Evolutionary conservation across 805 yeast species (phyloP), one percentile per base, ranked within the genome.

Genomic region (Lachancea mirantina): DNA sequence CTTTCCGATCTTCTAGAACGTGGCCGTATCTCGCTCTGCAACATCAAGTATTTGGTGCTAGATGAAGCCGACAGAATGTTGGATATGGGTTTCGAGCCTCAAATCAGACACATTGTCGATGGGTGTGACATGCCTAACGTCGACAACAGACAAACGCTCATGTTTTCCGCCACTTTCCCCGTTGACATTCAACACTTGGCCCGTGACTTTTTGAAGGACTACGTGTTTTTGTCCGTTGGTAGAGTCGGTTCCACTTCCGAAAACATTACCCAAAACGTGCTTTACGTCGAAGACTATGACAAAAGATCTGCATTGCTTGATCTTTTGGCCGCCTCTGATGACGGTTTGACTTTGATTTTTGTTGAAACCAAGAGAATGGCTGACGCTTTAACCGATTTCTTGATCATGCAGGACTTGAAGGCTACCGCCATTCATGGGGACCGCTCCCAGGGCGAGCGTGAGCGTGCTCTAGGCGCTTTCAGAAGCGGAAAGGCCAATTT

Each of bases 61-160:
- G 98, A 89, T 67, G 98, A 89, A 76, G 98, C 98, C 55, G 98
- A 92, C 67, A 84, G 98, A 74, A 92, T 92, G 98, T 77, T 92
- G 68, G 98, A 92, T 71, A 92, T 92, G 98, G 98, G 98, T 63
- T 92, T 92, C 64, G 98, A 92, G 72, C 97, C 97, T 49, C 97
- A 89, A 74, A 92, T 92, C 60, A 84, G 98, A 76, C 83, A 87
- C 62, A 89, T 92, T 57, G 98, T 92, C 42, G 94, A 89, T 65
- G 94, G 83, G 47, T 88, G 94, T 71, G 97, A 87, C 62, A 92
- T 92, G 98, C 96, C 99, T 42, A 78, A 70, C 45, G 94, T 84
- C 36, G 68, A 74, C 40, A 73, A 81, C 52, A 82, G 99, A 70
- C 98, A 92, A 70, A 92, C 99, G 23, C 76, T 92, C 55, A 84